These are phyloP conservation scores for Phlebopus sp. DNA, from an alignment of 1,284 basidiomycete species.

Conservation along the genomic window DNA sequence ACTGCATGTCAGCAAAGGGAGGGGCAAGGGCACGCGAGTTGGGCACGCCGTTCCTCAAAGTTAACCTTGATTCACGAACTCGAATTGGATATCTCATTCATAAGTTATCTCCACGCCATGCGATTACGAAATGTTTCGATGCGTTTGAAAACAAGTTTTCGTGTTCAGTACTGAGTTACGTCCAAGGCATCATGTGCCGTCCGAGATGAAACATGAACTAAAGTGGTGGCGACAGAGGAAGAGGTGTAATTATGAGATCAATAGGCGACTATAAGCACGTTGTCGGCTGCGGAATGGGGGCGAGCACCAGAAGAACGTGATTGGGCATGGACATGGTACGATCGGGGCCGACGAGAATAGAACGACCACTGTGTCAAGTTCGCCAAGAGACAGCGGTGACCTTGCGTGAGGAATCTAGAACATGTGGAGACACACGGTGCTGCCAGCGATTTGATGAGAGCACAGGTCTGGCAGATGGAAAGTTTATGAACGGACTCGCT, in stretches of 20 bases:
- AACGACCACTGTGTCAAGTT: not conserved
- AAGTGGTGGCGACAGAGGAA: constrained; percentile 1
- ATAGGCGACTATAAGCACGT: constrained; percentile 7
- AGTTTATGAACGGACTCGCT: too few species aligned
- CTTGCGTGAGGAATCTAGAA: not conserved
- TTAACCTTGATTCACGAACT: constrained; percentile 24
- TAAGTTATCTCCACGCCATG: constrained; percentile 4
- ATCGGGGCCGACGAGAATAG: constrained; percentile 11
- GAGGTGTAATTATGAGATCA: constrained; percentile 2
- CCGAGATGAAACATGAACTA: constrained; percentile 6
- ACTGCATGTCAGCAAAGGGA: too few species aligned
- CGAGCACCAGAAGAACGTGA: constrained; percentile 12
- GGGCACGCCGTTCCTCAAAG: constrained; percentile 7
- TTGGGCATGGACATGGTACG: constrained; percentile 5
- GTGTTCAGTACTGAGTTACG: constrained; percentile 17
- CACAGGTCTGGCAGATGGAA: too few species aligned
- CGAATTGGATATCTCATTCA: constrained; percentile 18
- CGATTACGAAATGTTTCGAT: constrained; percentile 20
- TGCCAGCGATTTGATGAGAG: not conserved
- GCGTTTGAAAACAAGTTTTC: not conserved
- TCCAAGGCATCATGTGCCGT: constrained; percentile 9
- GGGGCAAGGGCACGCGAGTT: not conserved
- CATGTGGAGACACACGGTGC: not conserved
- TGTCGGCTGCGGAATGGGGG: constrained; percentile 3
- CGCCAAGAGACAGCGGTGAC: constrained; percentile 6